Evolutionary conservation across 805 yeast species (phyloP).

Genomic region (Ogataea paraovalis): DNA sequence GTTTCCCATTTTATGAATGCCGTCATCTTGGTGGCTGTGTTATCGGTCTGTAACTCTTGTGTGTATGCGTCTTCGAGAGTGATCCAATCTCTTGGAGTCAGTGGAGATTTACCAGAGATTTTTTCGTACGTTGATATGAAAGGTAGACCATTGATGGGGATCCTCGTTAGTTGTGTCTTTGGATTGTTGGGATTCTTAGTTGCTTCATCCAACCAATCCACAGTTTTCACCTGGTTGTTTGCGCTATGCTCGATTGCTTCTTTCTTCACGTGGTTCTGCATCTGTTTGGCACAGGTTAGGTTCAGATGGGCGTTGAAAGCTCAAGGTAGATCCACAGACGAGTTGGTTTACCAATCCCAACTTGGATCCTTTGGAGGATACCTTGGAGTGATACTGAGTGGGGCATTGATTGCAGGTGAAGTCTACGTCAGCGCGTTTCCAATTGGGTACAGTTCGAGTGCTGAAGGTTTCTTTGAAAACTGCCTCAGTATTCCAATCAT

Average conservation of each 20-base stretch:
- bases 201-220: slow-evolving; percentile 47
- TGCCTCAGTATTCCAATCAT: slow-evolving; percentile 47
- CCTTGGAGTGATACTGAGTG: slow-evolving; percentile 29
- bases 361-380: slow-evolving; percentile 36
- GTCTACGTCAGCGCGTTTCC: slow-evolving; percentile 39
- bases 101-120: slow-evolving; percentile 57
- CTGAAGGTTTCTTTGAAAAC: slow-evolving; percentile 44
- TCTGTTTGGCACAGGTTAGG: slow-evolving; percentile 56
- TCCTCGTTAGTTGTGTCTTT: slow-evolving; percentile 44
- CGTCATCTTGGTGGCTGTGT: slow-evolving; percentile 60
- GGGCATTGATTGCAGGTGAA: slow-evolving; percentile 34
- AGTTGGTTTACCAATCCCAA: slow-evolving; percentile 33
- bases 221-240: slow-evolving; percentile 60
- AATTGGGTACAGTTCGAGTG: slow-evolving; percentile 27
- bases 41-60: slow-evolving; percentile 72
- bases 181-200: slow-evolving; percentile 59
- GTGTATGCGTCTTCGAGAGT: slow-evolving; percentile 69
- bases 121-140: slow-evolving; percentile 59
- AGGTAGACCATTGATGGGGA: slow-evolving; percentile 65
- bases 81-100: slow-evolving; percentile 56
- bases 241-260: slow-evolving; percentile 63
- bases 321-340: slow-evolving; percentile 18
- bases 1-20: slow-evolving; percentile 49
- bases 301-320: slow-evolving; percentile 36
- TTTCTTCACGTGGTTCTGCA: slow-evolving; percentile 60